Percentiles rank a stretch among this genome's conserved stretches.
phyloP scores from a whole-genome alignment of 2,329 filamentous ascomycete genomes.

The Ceratocystis eucalypticola region DNA sequence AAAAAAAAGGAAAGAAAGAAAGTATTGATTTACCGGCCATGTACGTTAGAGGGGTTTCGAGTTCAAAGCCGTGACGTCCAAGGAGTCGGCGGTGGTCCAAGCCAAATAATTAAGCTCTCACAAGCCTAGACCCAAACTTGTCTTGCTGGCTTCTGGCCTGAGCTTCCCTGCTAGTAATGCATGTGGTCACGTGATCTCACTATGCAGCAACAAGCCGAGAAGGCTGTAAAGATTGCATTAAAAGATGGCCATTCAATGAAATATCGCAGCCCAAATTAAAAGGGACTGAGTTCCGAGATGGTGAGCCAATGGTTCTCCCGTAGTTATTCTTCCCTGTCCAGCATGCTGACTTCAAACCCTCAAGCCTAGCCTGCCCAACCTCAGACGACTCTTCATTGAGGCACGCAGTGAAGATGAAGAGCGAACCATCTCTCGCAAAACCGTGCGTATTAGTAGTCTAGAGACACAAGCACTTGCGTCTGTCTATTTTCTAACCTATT shows the following conservation, averaged over 20 bases:
- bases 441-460: conserved; percentile 44
- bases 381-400: conserved; percentile 92
- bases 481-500: not conserved
- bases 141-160: conserved; percentile 16
- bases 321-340: no score
- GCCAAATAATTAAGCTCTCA: not conserved
- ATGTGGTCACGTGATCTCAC: not conserved
- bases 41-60: not conserved
- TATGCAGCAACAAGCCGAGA: not conserved
- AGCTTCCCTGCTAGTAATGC: not conserved
- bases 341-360: not conserved
- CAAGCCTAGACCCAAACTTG: conserved; percentile 6
- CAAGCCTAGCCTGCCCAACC: conserved; percentile 72
- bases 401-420: conserved; percentile 86
- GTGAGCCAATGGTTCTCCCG: not conserved
- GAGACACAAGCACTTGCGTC: not conserved
- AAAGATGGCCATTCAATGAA: not conserved
- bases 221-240: not conserved
- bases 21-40: not conserved
- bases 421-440: conserved; percentile 82
- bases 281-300: conserved; percentile 6
- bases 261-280: not conserved
- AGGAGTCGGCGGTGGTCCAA: conserved; percentile 4
- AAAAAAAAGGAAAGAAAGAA: not conserved
- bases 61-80: conserved; percentile 1